Conservation (phyloP, 768 basidiomycete species). For the Xanthoconium purpureum region DNA sequence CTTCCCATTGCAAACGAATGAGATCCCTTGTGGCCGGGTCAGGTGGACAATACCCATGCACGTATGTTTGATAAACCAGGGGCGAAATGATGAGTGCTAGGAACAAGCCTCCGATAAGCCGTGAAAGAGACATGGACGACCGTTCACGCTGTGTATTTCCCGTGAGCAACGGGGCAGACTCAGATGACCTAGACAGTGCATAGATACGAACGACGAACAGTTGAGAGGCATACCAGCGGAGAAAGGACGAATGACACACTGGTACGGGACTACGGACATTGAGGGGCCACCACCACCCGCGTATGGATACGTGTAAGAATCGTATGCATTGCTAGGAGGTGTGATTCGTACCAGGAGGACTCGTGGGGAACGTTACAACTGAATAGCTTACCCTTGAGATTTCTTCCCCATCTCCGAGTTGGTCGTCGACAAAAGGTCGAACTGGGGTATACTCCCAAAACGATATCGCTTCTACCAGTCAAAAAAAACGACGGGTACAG, state of each 20-base stretch:
- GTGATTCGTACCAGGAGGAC: background rate
- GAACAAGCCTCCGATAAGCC: background rate
- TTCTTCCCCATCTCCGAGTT: background rate
- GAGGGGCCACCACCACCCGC: background rate
- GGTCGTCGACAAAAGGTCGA: background rate
- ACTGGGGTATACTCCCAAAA: background rate
- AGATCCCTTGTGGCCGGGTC: conserved; percentile 1
- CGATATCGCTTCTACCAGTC: background rate
- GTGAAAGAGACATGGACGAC: background rate
- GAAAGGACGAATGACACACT: background rate
- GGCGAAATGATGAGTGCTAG: background rate
- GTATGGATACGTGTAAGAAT: background rate
- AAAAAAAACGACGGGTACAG: background rate
- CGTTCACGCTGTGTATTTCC: too few species aligned
- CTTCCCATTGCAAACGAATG: conserved; percentile 7
- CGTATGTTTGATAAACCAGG: background rate
- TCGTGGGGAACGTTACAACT: background rate
- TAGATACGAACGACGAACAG: background rate
- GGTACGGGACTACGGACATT: background rate
- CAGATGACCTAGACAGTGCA: background rate
- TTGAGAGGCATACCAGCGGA: background rate
- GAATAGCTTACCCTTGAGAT: background rate
- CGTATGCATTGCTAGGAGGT: background rate
- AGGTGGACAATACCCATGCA: conserved; percentile 4
- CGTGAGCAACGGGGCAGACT: background rate